Evolutionary conservation across 805 yeast genomes (phyloP), one percentile per base, ranked within the genome.

Genomic region (Sugiyamaella americana): DNA sequence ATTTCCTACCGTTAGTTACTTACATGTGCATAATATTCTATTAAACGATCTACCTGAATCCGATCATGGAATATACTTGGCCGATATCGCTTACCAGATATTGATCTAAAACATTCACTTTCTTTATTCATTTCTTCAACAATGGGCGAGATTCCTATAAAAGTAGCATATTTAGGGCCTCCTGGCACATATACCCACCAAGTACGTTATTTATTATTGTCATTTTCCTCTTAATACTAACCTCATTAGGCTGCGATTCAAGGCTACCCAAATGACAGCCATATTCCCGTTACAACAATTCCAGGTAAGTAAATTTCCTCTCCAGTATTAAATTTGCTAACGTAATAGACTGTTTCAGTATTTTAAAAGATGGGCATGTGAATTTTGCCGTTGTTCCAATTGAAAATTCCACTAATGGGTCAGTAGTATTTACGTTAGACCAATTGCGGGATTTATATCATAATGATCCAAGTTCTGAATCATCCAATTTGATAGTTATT

Each of bases 361-460:
- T 69, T 1, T 65, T 83, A 6, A 63, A 72, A 29, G 54, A 63
- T 2, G 66, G 70, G 8, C 66, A 66, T 17, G 80, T 79, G n/a
- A 81, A 80, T 44, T 80, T 70, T 58, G 81, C 91, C 0, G 83
- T 88, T 8, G 84, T 93, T 2, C 98, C 98, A 1, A 77, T 87
- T 55, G 97, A 91, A 58, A 91, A 91, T 67, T 88, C 97, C 2
- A 84, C 97, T 1, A 93, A 91, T 63, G 98, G 98, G 0, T 89
- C 84, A 54, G 98, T 93, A 4, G 84, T 82, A 1, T 77, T 82
- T 59, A 86, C 96, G 0, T 82, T 86, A 61, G 96, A 88, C 59
- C 68, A 88, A 11, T 68, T 91, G 24, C 69, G 95, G 52, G 88
- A 84, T 22, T 17, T 45, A 3, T 51, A 45, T 40, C 51, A 45